Percentiles rank a stretch among this genome's conserved stretches.
phyloP scores from a whole-genome alignment of 495 filamentous ascomycete species.

The Hyaloscypha bicolor region DNA sequence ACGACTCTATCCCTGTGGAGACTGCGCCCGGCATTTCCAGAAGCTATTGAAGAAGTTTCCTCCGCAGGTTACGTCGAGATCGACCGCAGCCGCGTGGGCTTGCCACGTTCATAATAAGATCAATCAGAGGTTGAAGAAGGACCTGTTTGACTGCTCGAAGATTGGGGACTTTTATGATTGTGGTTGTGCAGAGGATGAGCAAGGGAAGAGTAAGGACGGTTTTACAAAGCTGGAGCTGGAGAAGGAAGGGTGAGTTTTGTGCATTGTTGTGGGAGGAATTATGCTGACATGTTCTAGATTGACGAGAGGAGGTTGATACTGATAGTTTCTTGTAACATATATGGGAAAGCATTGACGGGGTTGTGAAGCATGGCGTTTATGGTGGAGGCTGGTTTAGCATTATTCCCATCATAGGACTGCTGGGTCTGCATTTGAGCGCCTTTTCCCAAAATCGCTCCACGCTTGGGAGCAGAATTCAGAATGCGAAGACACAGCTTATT shows the following conservation, averaged over 20 bases:
- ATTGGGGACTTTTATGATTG: conserved; percentile 96
- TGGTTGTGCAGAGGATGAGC: conserved; percentile 77
- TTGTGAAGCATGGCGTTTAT: conserved; percentile 27
- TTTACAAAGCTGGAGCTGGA: conserved; percentile 40
- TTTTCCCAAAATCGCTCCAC: background rate
- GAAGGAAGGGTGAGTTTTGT: conserved; percentile 37
- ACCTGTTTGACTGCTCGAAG: conserved; percentile 82
- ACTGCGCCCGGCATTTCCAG: conserved; percentile 92
- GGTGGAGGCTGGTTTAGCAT: background rate
- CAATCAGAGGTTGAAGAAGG: conserved; percentile 82
- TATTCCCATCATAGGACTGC: background rate
- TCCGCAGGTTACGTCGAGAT: conserved; percentile 86
- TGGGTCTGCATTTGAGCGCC: background rate
- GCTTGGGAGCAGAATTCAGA: background rate
- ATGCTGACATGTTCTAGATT: conserved; percentile 25
- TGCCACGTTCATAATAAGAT: conserved; percentile 96
- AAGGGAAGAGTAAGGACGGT: conserved; percentile 22
- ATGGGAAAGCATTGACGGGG: background rate
- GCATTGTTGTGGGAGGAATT: background rate
- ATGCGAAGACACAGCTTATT: background rate
- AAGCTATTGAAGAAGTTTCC: conserved; percentile 79
- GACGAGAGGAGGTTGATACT: conserved; percentile 29
- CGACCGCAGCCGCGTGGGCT: conserved; percentile 85
- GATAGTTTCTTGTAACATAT: background rate
- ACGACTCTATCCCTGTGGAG: conserved; percentile 91